Evolutionary conservation across 2,329 filamentous ascomycete species (phyloP).

Genomic region (Cladophialophora psammophila): DNA sequence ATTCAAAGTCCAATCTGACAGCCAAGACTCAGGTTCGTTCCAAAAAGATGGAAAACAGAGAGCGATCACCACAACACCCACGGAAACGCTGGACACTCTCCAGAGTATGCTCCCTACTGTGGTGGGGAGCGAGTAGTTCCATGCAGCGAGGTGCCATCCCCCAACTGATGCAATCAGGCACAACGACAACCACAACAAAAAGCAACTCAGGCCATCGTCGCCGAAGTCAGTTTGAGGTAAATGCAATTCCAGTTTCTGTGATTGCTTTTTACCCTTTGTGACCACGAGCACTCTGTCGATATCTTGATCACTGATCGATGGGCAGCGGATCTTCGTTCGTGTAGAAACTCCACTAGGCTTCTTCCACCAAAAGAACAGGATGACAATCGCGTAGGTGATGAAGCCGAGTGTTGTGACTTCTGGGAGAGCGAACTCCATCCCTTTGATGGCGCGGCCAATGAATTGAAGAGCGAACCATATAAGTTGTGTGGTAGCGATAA

Average conservation of each 20-base stretch:
- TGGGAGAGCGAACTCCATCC: background rate
- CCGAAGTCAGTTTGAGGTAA: background rate
- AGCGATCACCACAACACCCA: background rate
- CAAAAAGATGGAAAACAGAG: background rate
- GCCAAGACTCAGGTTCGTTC: no score
- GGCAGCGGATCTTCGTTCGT: background rate
- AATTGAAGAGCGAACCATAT: constrained; percentile 3
- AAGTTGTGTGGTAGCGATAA: background rate
- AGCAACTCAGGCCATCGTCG: background rate
- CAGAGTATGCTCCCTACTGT: background rate
- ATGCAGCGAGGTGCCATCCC: constrained; percentile 6
- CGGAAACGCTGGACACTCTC: background rate
- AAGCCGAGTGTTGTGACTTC: background rate
- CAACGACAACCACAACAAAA: background rate
- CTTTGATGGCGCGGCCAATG: background rate
- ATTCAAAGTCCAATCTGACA: background rate
- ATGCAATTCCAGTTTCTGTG: background rate
- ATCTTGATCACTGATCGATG: background rate
- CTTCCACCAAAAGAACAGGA: constrained; percentile 4
- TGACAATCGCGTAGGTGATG: background rate
- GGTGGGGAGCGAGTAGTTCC: constrained; percentile 15
- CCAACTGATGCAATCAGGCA: background rate
- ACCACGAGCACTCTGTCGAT: background rate
- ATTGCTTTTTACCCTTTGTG: background rate
- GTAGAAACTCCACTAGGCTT: constrained; percentile 4